Evolutionary conservation across 1,284 basidiomycete genomes (phyloP).

Genomic region (Cryptococcus amylolentus): DNA sequence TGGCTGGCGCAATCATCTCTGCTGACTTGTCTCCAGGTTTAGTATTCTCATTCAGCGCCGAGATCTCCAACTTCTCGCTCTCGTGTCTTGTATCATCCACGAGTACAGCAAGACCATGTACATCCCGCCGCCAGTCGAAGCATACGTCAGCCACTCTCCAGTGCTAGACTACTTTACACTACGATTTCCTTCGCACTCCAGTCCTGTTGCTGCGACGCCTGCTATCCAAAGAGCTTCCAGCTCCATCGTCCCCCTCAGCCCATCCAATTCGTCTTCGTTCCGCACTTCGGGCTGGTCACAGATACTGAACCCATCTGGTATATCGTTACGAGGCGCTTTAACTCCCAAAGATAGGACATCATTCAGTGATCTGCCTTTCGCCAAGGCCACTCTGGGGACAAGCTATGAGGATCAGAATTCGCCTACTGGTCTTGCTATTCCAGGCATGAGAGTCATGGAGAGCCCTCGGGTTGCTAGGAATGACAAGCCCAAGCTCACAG

Average conservation of each 20-base stretch:
- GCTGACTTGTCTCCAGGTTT: constrained; percentile 55
- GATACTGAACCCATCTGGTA: constrained; percentile 37
- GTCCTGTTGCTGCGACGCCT: constrained; percentile 7
- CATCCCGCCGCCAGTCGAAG: constrained; percentile 22
- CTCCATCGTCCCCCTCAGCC: constrained; percentile 12
- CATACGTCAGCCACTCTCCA: constrained; percentile 28
- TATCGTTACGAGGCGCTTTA: constrained; percentile 31
- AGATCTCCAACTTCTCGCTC: constrained; percentile 77
- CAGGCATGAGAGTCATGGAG: constrained; percentile 3
- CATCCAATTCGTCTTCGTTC: constrained; percentile 21
- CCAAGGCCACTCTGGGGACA: constrained; percentile 22
- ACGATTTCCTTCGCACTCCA: constrained; percentile 13
- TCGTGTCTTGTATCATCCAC: constrained; percentile 67
- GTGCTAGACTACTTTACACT: constrained; percentile 46
- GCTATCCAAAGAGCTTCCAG: constrained; percentile 8
- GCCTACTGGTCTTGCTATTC: constrained; percentile 18
- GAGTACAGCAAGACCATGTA: constrained; percentile 23
- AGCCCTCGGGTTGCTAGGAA: constrained; percentile 3
- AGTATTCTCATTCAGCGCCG: constrained; percentile 60
- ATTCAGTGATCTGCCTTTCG: constrained; percentile 26
- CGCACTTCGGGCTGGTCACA: constrained; percentile 43
- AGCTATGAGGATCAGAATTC: constrained; percentile 18
- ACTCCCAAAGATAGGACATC: constrained; percentile 36
- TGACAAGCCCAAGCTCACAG: not conserved
- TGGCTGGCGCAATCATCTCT: not conserved